Base-by-base conservation (phyloP, 441 rosid genomes). In the Biscutella laevigata region DNA sequence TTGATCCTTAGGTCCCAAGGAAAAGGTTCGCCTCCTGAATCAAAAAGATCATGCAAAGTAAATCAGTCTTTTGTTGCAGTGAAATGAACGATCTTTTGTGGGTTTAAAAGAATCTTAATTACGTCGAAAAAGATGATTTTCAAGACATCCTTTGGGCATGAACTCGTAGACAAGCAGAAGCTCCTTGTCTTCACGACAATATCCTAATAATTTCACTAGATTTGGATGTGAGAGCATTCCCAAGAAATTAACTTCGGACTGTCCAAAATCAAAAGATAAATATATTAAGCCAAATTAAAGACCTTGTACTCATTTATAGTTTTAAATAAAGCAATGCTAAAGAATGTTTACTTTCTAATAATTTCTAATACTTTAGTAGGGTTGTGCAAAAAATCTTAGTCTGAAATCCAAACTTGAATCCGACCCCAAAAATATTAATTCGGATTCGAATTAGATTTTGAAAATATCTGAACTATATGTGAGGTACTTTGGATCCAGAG, bases 171-270 rank as follows among this genome's bases (percentile, higher is more conserved):
- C 81, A 20, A 80, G 77, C 3, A 80, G 73, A 54, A 73, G 71
- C 64, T 77, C 80, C 13, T 50, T 67, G 42, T 77, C 81, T 61
- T 80, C 83, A 75, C 77, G 75, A 50, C 86, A 80, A 44, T 67
- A 80, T 24, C 86, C 86, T 32, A 75, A 30, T 38, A 80, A 27
- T 64, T 44, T 77, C 17, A 77, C 81, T 26, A 80, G 47, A 46
- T 80, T 77, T 10, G 79, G 81, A 62, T 80, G 86, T 8, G 79
- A 71, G 56, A 80, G 71, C 61, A 71, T 69, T 40, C 78, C 86
- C 27, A 74, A 74, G 49, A 80, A 80, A 59, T 80, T 74, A 13
- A 77, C 69, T 64, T 67, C 82, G 11, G 86, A 64, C 86, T 80
- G 78, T 53, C 66, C 19, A 39, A 34, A 51, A 51, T 12, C 12